A percentile compares a stretch with the other conserved stretches of the same genome.
Conservation (phyloP, 257 asterid species). For the Perilla frutescens region DNA sequence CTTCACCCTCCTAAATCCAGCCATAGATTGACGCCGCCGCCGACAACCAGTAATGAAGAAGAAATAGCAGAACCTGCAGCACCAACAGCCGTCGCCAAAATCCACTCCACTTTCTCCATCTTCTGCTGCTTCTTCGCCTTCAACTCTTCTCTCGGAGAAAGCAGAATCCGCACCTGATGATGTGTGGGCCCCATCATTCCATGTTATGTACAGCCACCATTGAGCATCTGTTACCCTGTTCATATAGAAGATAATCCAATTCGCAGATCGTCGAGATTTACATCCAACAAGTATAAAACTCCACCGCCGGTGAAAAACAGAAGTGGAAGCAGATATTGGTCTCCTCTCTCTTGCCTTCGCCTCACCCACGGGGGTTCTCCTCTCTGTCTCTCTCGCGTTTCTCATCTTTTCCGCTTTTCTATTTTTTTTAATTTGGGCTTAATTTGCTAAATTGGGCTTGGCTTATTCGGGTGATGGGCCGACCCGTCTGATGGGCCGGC, state of each 20-base stretch:
- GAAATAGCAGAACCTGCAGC: conserved; percentile 10
- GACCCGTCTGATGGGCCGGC: too few species aligned
- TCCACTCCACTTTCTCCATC: conserved; percentile 39
- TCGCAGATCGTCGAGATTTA: conserved; percentile 54
- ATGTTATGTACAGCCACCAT: conserved; percentile 44
- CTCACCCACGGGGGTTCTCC: too few species aligned
- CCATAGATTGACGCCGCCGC: conserved; percentile 25
- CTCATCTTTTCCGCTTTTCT: too few species aligned
- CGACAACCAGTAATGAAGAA: conserved; percentile 32
- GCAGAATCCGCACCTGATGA: conserved; percentile 33
- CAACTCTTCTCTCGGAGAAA: conserved; percentile 25
- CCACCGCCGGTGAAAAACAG: conserved; percentile 12
- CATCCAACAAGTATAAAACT: conserved; percentile 42
- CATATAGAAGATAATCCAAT: not conserved
- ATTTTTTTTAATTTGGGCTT: too few species aligned
- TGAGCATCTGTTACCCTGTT: conserved; percentile 34
- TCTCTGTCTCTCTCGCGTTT: too few species aligned
- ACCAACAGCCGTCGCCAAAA: conserved; percentile 35
- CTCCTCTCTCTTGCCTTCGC: too few species aligned
- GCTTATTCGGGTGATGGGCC: too few species aligned
- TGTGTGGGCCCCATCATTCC: conserved; percentile 56
- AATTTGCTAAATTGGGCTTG: too few species aligned
- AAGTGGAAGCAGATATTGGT: not conserved
- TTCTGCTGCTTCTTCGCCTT: conserved; percentile 1
- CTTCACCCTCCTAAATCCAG: conserved; percentile 3